Base-by-base conservation (phyloP, 805 yeast genomes). In the Zygoascus bituminiphila region DNA sequence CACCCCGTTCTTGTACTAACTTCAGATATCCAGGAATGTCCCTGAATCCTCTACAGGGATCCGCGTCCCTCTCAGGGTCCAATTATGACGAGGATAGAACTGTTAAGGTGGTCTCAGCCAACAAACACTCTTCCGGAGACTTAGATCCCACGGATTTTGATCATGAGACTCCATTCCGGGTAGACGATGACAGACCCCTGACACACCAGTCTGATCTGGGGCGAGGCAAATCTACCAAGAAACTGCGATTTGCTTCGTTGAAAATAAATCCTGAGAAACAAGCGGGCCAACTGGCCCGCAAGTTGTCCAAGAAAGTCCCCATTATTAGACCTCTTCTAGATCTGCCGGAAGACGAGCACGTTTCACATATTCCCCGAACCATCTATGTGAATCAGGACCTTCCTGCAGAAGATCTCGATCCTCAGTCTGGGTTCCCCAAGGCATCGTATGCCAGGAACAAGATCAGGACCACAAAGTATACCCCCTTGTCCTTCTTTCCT, bases 391-490 rank as follows among this genome's bases (percentile, higher is more conserved):
- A 79, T 58, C 61, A 69, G 50, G 71, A 68, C 6, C 62, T 79
- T 37, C 83, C 84, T 1, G 63, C 60, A 5, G 62, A 67, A 19
- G 68, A 69, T 65, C 54, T 56, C 5, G 69, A 74, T 49, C 88
- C 93, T 0, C 77, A 73, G 20, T 74, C 80, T 1, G 82, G 83
- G 12, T 73, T 76, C 33, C 85, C 91, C 1, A 61, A 59, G 17
- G 71, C 73, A 0, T 62, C 65, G n/a, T 91, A 84, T 61, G 80
- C 94, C 9, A 76, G 96, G 59, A 91, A 91, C 71, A 89, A 93
- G 65, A 87, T 93, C 57, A 79, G 97, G 70, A 88, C 98, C 0
- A 88, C 98, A 2, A 91, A 88, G 69, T 91, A 91, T 66, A 91
- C 97, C 2, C 96, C 98, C 5, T 62, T 93, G 42, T 72, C 88